These are phyloP conservation scores for Pyrus communis DNA, from an alignment of 306 rosid species.

Conservation along the genomic window DNA sequence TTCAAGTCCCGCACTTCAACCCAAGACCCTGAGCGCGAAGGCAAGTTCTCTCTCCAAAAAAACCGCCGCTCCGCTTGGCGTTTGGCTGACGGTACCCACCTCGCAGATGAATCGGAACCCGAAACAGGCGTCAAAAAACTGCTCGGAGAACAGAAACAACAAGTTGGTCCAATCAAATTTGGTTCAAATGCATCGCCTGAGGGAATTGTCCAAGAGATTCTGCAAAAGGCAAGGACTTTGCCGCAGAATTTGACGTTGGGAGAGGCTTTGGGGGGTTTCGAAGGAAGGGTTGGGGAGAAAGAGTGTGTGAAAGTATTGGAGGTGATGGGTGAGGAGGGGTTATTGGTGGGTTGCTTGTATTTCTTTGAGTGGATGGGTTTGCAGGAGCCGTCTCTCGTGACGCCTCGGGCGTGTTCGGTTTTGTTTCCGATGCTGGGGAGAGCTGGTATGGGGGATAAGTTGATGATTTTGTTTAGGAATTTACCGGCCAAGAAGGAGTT, in stretches of 20 bases:
- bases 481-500: constrained; percentile 53
- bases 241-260: constrained; percentile 56
- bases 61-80: constrained; percentile 55
- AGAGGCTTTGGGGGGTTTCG: constrained; percentile 51
- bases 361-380: constrained; percentile 90
- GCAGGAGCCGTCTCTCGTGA: constrained; percentile 58
- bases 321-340: constrained; percentile 45
- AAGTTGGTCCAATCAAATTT: constrained; percentile 5
- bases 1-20: constrained; percentile 44
- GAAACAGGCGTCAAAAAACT: constrained; percentile 3
- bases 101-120: constrained; percentile 25
- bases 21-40: constrained; percentile 45
- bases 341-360: constrained; percentile 49
- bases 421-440: constrained; percentile 73
- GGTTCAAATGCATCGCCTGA: constrained; percentile 15
- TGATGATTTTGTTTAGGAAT: constrained; percentile 52
- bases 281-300: constrained; percentile 40
- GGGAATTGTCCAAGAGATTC: constrained; percentile 52
- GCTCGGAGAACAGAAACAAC: constrained; percentile 7
- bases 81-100: constrained; percentile 31
- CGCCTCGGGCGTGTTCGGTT: constrained; percentile 55
- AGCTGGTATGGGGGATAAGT: constrained; percentile 63
- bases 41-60: constrained; percentile 36
- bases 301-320: constrained; percentile 56
- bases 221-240: constrained; percentile 51